These are phyloP conservation scores for Artemisia annua DNA, from an alignment of 129 eudicot species.

Conservation along the genomic window DNA sequence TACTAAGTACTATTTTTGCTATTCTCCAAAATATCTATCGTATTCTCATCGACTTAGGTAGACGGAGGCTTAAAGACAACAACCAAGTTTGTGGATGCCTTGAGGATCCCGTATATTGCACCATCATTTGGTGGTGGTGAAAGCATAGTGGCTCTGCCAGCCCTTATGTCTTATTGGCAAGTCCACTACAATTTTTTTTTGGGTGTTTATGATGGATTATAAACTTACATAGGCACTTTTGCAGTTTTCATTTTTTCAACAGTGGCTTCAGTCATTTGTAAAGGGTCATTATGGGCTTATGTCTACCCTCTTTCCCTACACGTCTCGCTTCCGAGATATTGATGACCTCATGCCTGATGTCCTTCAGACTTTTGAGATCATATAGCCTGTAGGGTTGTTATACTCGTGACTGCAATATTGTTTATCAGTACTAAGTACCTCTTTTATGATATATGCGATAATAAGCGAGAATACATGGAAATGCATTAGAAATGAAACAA, in stretches of 20 bases:
- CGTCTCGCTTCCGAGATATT: too few relatives aligned
- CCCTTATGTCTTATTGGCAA: slow-evolving; percentile 88
- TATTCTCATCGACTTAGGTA: too few relatives aligned
- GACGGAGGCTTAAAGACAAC: slow-evolving; percentile 68
- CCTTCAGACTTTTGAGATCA: slow-evolving; percentile 64
- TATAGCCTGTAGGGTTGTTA: not conserved
- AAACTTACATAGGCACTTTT: not conserved
- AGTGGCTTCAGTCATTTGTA: slow-evolving; percentile 67
- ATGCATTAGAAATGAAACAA: not conserved
- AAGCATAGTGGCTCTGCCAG: slow-evolving; percentile 89
- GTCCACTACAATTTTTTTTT: not conserved
- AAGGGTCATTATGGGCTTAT: too few relatives aligned
- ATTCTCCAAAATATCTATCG: too few relatives aligned
- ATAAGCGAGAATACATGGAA: too few relatives aligned
- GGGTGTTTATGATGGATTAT: not conserved
- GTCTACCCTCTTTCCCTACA: too few relatives aligned
- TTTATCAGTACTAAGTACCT: too few relatives aligned
- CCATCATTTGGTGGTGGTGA: slow-evolving; percentile 92
- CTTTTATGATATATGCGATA: too few relatives aligned
- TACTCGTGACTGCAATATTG: too few relatives aligned
- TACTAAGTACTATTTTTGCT: too few relatives aligned
- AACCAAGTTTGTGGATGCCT: slow-evolving; percentile 57
- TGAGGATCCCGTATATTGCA: slow-evolving; percentile 79
- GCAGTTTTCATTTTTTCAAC: not conserved
- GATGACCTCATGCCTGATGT: slow-evolving; percentile 69